Evolutionary conservation across 2,329 filamentous ascomycete genomes (phyloP).

Genomic region (Pezizomycotina sp.): DNA sequence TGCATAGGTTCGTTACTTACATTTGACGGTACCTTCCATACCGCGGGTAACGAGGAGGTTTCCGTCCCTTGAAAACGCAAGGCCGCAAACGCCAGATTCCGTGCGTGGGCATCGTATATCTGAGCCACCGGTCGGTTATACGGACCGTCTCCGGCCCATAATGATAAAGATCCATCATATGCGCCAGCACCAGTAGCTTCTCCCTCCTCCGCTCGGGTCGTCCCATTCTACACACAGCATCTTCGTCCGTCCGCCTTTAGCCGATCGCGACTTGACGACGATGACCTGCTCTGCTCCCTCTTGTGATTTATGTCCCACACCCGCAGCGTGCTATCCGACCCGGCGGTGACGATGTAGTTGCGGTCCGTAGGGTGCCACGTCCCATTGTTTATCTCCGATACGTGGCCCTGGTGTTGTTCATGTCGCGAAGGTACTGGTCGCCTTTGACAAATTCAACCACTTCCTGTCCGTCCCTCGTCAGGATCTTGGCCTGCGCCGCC

Average conservation of each 20-base stretch:
- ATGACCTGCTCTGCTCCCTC: constrained; percentile 76
- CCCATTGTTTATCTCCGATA: constrained; percentile 76
- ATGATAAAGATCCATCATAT: constrained; percentile 73
- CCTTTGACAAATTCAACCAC: constrained; percentile 85
- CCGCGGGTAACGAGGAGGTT: constrained; percentile 79
- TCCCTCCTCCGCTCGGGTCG: constrained; percentile 48
- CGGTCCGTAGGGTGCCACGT: constrained; percentile 80
- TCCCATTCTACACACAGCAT: constrained; percentile 92
- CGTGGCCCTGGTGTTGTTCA: constrained; percentile 93
- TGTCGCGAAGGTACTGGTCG: constrained; percentile 94
- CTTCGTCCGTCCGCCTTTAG: constrained; percentile 75
- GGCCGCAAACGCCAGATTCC: constrained; percentile 77
- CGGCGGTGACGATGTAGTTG: constrained; percentile 75
- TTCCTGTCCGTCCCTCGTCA: constrained; percentile 75
- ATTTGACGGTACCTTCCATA: constrained; percentile 68
- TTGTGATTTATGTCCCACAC: constrained; percentile 96
- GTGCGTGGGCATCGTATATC: constrained; percentile 66
- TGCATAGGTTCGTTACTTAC: too few relatives aligned
- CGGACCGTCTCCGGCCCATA: constrained; percentile 83
- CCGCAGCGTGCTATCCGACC: constrained; percentile 83
- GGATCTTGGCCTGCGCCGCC: constrained; percentile 74
- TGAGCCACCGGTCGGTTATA: constrained; percentile 68
- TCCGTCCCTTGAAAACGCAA: constrained; percentile 82
- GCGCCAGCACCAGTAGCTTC: constrained; percentile 66
- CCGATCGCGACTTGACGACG: constrained; percentile 84